Evolutionary conservation across 495 filamentous ascomycete genomes (phyloP).

Genomic region (Staphylotrichum tortipilum): DNA sequence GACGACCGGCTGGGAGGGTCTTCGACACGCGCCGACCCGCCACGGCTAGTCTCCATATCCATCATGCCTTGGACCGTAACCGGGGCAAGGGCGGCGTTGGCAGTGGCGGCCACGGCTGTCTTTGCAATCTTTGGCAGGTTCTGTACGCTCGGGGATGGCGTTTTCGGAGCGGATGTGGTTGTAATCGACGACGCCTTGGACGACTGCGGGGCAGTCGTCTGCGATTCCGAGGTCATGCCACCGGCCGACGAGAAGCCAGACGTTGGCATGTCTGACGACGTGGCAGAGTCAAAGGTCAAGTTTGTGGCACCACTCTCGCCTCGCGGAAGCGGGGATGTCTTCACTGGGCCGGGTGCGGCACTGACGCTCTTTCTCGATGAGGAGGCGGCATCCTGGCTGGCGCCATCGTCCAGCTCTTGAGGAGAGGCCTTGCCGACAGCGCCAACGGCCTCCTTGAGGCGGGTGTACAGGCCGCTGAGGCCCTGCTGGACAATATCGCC

Average conservation of each 20-base stretch:
- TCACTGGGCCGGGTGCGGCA: constrained; percentile 28
- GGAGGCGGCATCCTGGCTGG: constrained; percentile 23
- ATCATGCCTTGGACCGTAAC: constrained; percentile 47
- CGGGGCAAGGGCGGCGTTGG: constrained; percentile 38
- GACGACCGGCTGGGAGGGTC: constrained; percentile 23
- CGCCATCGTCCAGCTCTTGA: constrained; percentile 29
- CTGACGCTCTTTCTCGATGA: constrained; percentile 30
- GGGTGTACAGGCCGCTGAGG: constrained; percentile 75
- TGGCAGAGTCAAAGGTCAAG: constrained; percentile 28
- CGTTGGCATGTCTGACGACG: constrained; percentile 30
- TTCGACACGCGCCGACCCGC: constrained; percentile 30
- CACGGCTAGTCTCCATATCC: constrained; percentile 37
- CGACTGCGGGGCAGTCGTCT: constrained; percentile 34
- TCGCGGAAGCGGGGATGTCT: constrained; percentile 26
- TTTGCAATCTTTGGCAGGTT: constrained; percentile 43
- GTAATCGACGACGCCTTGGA: constrained; percentile 49
- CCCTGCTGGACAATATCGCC: constrained; percentile 71
- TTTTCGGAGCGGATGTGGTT: constrained; percentile 47
- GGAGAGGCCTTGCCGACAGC: constrained; percentile 52
- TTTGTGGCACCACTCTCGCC: constrained; percentile 29
- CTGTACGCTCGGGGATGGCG: constrained; percentile 38
- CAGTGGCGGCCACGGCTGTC: constrained; percentile 17
- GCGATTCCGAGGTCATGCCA: constrained; percentile 27
- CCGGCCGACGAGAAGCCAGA: constrained; percentile 29
- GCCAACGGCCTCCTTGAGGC: constrained; percentile 68